Evolutionary conservation across 2,329 filamentous ascomycete genomes (phyloP).

Genomic region (Ascochyta pisi): DNA sequence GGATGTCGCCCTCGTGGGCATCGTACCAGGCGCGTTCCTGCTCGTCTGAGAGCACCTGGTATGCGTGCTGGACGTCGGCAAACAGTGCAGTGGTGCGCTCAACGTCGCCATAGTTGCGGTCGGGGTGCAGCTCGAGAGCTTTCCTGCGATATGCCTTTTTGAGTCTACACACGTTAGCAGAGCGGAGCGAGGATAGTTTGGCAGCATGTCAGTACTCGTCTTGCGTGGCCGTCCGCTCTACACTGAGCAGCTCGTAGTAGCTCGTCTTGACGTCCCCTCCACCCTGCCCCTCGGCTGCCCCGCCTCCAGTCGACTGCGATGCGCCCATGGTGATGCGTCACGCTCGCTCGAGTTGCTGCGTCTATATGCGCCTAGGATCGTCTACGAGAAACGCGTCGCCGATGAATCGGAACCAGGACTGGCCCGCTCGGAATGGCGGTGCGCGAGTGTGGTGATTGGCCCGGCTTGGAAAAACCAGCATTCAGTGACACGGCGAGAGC

Average conservation of each 20-base stretch:
- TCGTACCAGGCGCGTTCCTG: conserved; percentile 99
- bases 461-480: conserved; percentile 15
- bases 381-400: conserved; percentile 11
- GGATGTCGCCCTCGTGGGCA: conserved; percentile 84
- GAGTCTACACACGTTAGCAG: conserved; percentile 63
- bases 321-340: conserved; percentile 52
- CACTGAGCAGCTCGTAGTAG: conserved; percentile 83
- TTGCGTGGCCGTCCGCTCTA: conserved; percentile 75
- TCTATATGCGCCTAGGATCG: conserved; percentile 13
- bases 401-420: conserved; percentile 10
- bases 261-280: conserved; percentile 65
- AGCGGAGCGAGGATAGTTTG: background rate
- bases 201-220: conserved; percentile 68
- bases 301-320: conserved; percentile 51
- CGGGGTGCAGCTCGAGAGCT: conserved; percentile 91
- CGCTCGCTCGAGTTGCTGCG: conserved; percentile 16
- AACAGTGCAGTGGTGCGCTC: conserved; percentile 85
- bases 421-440: conserved; percentile 22
- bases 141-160: conserved; percentile 92
- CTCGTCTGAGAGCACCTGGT: conserved; percentile 93
- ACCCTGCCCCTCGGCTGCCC: conserved; percentile 29
- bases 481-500: conserved; percentile 14
- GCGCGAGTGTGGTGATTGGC: conserved; percentile 23
- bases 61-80: conserved; percentile 89
- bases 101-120: conserved; percentile 87